Conservation (phyloP, 2,329 filamentous ascomycete genomes). For the Blastomyces silverae region DNA sequence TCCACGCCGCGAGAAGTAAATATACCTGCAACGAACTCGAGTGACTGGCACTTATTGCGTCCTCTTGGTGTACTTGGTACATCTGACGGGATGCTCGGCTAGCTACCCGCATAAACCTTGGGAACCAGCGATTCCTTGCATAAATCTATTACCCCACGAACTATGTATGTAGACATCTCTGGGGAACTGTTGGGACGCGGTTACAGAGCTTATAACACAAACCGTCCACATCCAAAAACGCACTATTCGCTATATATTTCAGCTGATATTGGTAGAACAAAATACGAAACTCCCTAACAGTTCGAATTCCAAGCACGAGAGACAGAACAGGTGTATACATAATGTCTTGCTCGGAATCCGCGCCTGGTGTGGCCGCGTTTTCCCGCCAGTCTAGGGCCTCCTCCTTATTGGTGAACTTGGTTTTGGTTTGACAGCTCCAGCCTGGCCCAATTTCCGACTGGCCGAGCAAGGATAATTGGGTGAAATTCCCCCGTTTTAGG, state of each 20-base stretch:
- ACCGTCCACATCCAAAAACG: neutral
- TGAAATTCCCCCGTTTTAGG: neutral
- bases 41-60: neutral
- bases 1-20: neutral
- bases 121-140: neutral
- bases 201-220: neutral
- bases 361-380: neutral
- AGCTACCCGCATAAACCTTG: neutral
- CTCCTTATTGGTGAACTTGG: neutral
- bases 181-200: neutral
- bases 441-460: neutral
- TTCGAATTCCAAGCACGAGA: neutral
- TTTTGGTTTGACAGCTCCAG: slow-evolving; percentile 1
- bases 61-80: neutral
- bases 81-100: neutral
- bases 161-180: neutral
- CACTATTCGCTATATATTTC: neutral
- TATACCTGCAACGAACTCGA: neutral
- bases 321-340: neutral
- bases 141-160: neutral
- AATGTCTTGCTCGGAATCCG: neutral
- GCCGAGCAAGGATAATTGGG: slow-evolving; percentile 1
- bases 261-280: neutral
- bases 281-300: neutral
- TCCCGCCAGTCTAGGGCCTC: neutral